Evolutionary conservation across 1,139 yeast species (phyloP), one percentile per base, ranked within the genome.

Genomic region (Geotrichum citri-aurantii): DNA sequence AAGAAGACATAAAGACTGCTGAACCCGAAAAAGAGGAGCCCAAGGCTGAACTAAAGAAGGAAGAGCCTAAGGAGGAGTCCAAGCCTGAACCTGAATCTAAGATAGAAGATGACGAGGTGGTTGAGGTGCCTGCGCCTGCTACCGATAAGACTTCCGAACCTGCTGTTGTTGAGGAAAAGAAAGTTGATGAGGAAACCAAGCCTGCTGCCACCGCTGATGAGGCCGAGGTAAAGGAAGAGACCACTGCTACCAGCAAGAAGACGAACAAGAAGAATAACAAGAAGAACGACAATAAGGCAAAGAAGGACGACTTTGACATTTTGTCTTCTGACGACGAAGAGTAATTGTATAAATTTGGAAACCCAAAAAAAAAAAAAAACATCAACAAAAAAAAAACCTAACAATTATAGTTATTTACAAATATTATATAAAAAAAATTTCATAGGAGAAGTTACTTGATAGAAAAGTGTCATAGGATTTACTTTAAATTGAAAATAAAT

Each of bases 51-150:
- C 10, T 44, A 5, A 50, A 42, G 46, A 24, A 47, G 19, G 53
- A 23, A 8, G 55, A 19, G n/a, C 11, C 50, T 17, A 51, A 51
- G 52, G 52, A 56, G 33, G 55, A 17, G n/a, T 24, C 42, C 21
- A 46, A 37, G 29, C 17, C 49, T 2, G 29, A 46, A 14, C 17
- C 21, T 44, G 26, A 21, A 10, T 46, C 48, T 12, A 21, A 46
- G 27, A 21, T 12, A 26, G 14, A 46, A 12, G 29, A 23, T n/a
- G 49, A 26, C 19, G 26, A 23, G 29, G 49, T 23, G 26, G 19
- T n/a, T n/a, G 29, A 46, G 10, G 19, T 14, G 11, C 3, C 23
- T 44, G 26, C 48, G 11, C 37, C 37, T 37, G 44, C 21, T 37
- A 8, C 44, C 5, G 44, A 37, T 8, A 37, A 37, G 44, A 37